Evolutionary conservation across 2,329 filamentous ascomycete genomes (phyloP), one percentile per base, ranked within the genome.

Genomic region (Cladobotryum mycophilum): DNA sequence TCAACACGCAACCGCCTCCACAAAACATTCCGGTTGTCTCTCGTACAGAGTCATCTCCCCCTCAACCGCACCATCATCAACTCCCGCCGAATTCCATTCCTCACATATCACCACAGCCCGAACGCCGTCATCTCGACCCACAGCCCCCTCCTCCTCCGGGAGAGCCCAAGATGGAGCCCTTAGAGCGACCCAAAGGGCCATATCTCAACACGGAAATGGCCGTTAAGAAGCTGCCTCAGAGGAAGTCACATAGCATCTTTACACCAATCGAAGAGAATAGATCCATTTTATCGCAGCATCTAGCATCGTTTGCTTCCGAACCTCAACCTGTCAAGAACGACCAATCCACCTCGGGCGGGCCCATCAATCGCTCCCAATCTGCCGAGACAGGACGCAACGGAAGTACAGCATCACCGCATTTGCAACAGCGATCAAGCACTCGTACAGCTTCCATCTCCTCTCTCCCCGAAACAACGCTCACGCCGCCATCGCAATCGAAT

Each of bases 181-280:
- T 73, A 18, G 72, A 77, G 14, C 67, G 73, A 35, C 68, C 70
- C 3, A 69, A 73, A 53, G 70, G 72, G 34, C 76, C 70, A 8
- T 60, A 76, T 41, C 63, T 78, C 47, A 79, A 79, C 58, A 80
- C 73, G 5, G 74, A 74, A 45, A 67, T 69, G 35, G 72, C 72
- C 15, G 77, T 82, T 55, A 81, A 80, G 67, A 82, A 80, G 58
- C 72, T 88, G 56, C 84, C 86, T 2, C 87, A 85, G 61, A 84
- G 88, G 34, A 91, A 91, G 66, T 85, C 86, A 18, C 86, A 91
- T 64, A 96, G 91, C 67, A 97, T 99, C 53, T 97, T 97, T 65
- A 99, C 93, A 0, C 93, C 93, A 0, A 95, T 99, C 55, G 93
- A 97, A 61, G 91, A 96, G 65, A 90, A 87, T 60, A 81, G 88